Evolutionary conservation across 306 rosid genomes (phyloP).

Genomic region (Gastrolobium bilobum): DNA sequence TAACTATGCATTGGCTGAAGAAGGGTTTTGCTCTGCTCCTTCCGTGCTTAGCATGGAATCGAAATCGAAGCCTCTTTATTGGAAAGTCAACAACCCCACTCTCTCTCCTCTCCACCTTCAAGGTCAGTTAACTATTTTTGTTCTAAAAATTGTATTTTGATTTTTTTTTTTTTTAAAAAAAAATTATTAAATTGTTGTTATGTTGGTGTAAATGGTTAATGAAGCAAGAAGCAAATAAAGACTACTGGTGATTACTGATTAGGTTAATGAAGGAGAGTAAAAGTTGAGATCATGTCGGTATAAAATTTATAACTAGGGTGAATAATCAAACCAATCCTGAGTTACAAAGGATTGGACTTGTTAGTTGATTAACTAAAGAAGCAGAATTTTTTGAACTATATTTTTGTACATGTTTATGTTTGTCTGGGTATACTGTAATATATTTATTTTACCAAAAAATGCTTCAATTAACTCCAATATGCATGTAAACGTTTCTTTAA

Average conservation of each 20-base stretch:
- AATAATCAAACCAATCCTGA: constrained; percentile 3
- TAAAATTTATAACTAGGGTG: not conserved
- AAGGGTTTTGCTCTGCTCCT: constrained; percentile 84
- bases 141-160: not conserved
- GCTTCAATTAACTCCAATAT: not conserved
- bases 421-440: not conserved
- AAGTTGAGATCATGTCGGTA: not conserved
- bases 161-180: not conserved
- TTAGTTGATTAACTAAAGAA: not conserved
- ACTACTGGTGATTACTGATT: not conserved
- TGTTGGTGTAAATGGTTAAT: constrained; percentile 22
- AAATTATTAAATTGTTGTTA: not conserved
- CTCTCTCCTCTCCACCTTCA: constrained; percentile 83
- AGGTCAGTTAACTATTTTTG: constrained; percentile 57
- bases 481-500: not conserved
- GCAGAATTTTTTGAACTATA: not conserved
- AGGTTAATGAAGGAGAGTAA: not conserved
- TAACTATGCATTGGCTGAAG: constrained; percentile 53
- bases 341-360: not conserved
- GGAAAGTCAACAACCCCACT: constrained; percentile 71
- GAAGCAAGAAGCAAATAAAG: not conserved
- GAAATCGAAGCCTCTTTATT: constrained; percentile 66
- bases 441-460: not conserved
- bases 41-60: constrained; percentile 54
- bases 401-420: not conserved